Base-by-base conservation (phyloP, 2,329 filamentous ascomycete genomes). In the Scedosporium aurantiacum region DNA sequence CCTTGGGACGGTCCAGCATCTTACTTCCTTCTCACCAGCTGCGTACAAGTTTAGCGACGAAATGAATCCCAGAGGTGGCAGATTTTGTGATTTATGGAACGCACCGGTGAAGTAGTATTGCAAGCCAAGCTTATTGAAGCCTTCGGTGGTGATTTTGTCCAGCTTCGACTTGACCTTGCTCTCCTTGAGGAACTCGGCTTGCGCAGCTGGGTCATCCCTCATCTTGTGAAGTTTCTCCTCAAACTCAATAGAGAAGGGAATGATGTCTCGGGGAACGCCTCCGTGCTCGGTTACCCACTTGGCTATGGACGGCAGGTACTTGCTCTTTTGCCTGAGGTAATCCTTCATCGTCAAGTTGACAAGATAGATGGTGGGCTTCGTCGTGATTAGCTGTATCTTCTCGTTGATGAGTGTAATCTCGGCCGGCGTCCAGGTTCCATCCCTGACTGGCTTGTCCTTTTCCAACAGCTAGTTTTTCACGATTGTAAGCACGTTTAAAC, bases 341-440 rank as follows among this genome's bases (percentile, higher is more conserved):
- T 78, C 76, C 68, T 77, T 77, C 75, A 77, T 76, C 1, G 74
- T 75, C 60, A 78, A 62, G 66, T 78, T 78, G 60, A 78, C 74
- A 32, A 78, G 73, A 66, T 78, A 78, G 64, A 78, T 76, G 55
- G 68, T 67, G 10, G 75, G 75, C 67, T 78, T 78, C 14, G 75
- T 78, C 28, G 75, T 78, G 65, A 78, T 78, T 2, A 78, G 71
- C 61, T 72, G 72, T 23, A 76, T 75, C 69, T 76, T 77, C 45
- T 76, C 75, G 65, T 76, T 77, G 67, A 77, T 77, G n/a, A 76
- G 69, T 1, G 70, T 69, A 60, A 77, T 76, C 64, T 77, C 75
- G 1, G 73, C 74, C 1, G 73, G 70, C 6, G 74, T 76, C 75
- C 75, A 77, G 60, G 59, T 70, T 62, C 75, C 75, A 61, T 77